Evolutionary conservation across 2,329 filamentous ascomycete genomes (phyloP), one percentile per base, ranked within the genome.

Genomic region (Beauveria rudraprayagi): DNA sequence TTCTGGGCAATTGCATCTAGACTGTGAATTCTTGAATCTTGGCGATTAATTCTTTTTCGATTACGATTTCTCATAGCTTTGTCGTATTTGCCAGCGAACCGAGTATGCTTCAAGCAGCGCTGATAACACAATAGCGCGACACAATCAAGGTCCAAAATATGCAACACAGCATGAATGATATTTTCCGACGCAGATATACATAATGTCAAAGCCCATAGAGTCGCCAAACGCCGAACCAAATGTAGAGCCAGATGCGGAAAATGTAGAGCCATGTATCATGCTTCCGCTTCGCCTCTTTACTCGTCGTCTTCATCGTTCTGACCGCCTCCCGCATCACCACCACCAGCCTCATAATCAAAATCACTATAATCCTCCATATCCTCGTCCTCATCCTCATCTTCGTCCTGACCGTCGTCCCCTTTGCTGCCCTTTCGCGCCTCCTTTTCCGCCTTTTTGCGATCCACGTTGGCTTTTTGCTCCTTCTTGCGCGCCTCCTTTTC

Each of bases 391-490:
- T 66, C 70, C 16, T 69, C 69, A 5, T 67, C 74, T 1, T 69
- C 69, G 5, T 67, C 73, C 1, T 72, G 68, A 28, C 67, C 63
- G 40, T 63, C 70, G 40, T 64, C 70, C 5, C 68, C 68, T 59
- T 77, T 76, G 3, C 68, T 71, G 50, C 70, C 72, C 65, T 77
- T 74, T 30, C 72, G 70, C 24, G 76, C 75, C 26, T 70, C 76
- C 62, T 77, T 79, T 54, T 70, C 73, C 37, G 71, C 73, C 70
- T 87, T 85, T 78, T 97, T 97, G 76, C 82, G 88, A 75, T 96
- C 92, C 2, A 99, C 84, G 67, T 97, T 97, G 66, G 90, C 92
- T 73, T 84, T 92, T 72, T 99, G 94, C 68, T 91, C 82, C 71
- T 87, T 87, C 76, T 85, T 88, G 65, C 94, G 81, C 61, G 84